These are phyloP conservation scores for Endocalyx cinctus DNA, from an alignment of 2,329 filamentous ascomycete genomes.

Conservation along the genomic window DNA sequence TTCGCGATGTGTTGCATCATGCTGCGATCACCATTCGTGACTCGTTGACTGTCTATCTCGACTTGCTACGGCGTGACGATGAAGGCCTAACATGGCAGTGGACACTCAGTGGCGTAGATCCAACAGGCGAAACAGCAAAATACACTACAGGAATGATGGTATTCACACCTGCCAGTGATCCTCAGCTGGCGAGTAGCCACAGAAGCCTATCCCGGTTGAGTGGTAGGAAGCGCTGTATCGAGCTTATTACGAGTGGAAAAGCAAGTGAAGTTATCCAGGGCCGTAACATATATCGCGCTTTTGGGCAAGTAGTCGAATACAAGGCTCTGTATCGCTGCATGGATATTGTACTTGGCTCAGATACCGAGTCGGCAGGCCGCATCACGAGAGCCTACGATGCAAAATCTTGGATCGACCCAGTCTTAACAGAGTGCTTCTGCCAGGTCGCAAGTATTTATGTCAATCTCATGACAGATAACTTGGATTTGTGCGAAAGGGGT, in stretches of 20 bases:
- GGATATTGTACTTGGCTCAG: constrained; percentile 19
- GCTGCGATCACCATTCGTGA: constrained; percentile 11
- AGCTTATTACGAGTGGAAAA: no score
- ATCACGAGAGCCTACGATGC: constrained; percentile 14
- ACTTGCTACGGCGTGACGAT: no score
- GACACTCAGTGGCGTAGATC: no score
- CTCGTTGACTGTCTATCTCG: neutral
- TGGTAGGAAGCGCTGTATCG: no score
- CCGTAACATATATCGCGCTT: constrained; percentile 31
- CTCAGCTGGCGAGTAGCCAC: no score
- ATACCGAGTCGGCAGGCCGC: constrained; percentile 22
- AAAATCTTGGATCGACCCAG: constrained; percentile 14
- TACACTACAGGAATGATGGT: no score
- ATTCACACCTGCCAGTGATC: no score
- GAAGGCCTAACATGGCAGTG: no score
- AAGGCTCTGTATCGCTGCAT: constrained; percentile 26
- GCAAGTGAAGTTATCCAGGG: constrained; percentile 30
- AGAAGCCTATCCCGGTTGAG: no score
- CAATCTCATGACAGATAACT: neutral
- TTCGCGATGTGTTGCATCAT: constrained; percentile 10
- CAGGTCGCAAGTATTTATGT: neutral
- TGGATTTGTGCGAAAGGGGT: neutral
- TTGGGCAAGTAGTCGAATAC: constrained; percentile 31
- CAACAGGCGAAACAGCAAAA: no score
- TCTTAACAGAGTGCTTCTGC: neutral